Evolutionary conservation across 2,329 filamentous ascomycete genomes (phyloP), one percentile per base, ranked within the genome.

Genomic region (Arthrobotrys sphaeroides): DNA sequence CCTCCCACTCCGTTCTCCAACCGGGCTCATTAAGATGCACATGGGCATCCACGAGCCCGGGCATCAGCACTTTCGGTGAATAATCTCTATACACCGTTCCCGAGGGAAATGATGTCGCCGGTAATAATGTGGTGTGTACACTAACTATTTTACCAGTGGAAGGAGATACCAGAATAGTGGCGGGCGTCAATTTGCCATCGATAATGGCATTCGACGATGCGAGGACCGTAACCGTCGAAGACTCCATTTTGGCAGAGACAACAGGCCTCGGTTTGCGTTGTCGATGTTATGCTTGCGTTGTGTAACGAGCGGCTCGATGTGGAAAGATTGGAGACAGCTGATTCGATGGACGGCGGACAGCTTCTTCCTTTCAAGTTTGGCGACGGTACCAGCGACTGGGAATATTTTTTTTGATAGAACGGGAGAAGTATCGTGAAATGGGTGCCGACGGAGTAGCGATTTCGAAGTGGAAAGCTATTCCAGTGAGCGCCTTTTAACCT

Each of bases 1-100:
- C 95, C 82, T 99, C 95, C 95, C 95, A 98, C 87, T 97, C 94
- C 61, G 94, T 97, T 69, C 95, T 88, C 79, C 79, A 80, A 43
- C 95, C 95, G 0, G 95, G 95, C 84, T 99, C 95, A 81, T 98
- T 98, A 79, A 98, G 88, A 84, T 99, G 95, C 38, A 99, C 95
- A 82, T 99, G 95, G 36, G 95, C 94, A 82, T 99, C 95, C 16
- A 99, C 94, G 28, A 99, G 86, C 18, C 95, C 95, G 0, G 95
- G 95, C 33, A 98, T 86, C 40, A 99, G 85, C 51, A 98, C 87
- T 82, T 90, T 88, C 9, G 94, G 93, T 20, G 91, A 92, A 84
- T 97, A 90, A 85, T 99, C 90, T 78, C 88, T 87, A 83, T 98
- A 98, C 4, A 86, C 85, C 5, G 90, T 89, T 40, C 88, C 88